Conservation (phyloP, 768 basidiomycete species). For the Cytidiella melzeri region DNA sequence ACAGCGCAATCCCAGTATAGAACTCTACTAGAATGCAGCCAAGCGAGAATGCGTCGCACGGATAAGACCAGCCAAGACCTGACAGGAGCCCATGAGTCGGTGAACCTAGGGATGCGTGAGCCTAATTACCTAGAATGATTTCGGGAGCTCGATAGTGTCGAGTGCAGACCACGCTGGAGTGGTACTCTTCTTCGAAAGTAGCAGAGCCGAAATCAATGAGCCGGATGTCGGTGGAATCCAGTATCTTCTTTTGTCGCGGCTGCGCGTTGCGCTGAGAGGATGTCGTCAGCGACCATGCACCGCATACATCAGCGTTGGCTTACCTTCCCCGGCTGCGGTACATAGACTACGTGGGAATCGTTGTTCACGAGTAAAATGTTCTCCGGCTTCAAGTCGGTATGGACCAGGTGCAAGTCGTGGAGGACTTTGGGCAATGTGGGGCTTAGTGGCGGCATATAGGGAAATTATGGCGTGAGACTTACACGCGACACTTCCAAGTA, state of each 20-base stretch:
- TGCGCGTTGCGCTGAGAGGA: slow-evolving; percentile 52
- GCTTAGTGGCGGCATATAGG: too few species aligned
- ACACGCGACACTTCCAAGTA: slow-evolving; percentile 94
- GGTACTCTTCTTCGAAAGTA: slow-evolving; percentile 96
- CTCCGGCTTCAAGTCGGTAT: slow-evolving; percentile 98
- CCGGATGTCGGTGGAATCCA: slow-evolving; percentile 86
- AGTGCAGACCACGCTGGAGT: slow-evolving; percentile 96
- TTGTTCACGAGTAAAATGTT: slow-evolving; percentile 94
- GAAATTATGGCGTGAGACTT: slow-evolving; percentile 34
- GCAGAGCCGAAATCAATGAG: slow-evolving; percentile 99
- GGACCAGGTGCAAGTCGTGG: slow-evolving; percentile 85
- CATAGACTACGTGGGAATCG: slow-evolving; percentile 55
- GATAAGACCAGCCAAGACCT: slow-evolving; percentile 98
- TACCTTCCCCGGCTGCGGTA: slow-evolving; percentile 66
- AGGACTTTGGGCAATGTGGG: slow-evolving; percentile 52
- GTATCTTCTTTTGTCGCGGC: slow-evolving; percentile 66
- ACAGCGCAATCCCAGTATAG: slow-evolving; percentile 95
- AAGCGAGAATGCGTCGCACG: slow-evolving; percentile 97
- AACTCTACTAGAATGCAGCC: slow-evolving; percentile 99
- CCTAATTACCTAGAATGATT: slow-evolving; percentile 86
- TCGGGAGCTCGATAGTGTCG: slow-evolving; percentile 98
- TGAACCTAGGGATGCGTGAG: too few species aligned
- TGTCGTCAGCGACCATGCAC: background rate
- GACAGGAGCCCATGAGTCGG: slow-evolving; percentile 9
- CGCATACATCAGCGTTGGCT: slow-evolving; percentile 3